phyloP scores from a whole-genome alignment of 805 yeast genomes.

The Saccharomycopsis javanensis region DNA sequence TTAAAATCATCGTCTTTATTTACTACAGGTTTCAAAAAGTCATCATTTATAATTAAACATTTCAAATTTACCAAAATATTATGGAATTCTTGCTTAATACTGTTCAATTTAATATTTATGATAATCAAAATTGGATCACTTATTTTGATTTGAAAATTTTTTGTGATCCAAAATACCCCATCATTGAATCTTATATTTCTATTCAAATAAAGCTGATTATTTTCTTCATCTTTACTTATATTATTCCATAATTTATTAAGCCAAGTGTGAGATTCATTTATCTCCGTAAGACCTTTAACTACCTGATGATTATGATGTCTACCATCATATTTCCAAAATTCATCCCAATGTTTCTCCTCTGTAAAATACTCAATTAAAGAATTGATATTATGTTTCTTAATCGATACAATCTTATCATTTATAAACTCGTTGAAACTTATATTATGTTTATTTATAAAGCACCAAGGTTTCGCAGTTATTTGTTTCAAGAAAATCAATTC shows the following conservation, averaged over 20 bases:
- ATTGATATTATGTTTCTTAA: conserved; percentile 10
- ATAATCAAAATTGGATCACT: conserved; percentile 18
- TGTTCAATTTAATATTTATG: conserved; percentile 15
- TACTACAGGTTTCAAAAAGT: conserved; percentile 10
- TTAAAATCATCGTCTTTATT: conserved; percentile 3
- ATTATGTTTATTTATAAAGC: conserved; percentile 14
- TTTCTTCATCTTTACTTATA: conserved; percentile 4
- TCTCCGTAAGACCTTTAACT: neutral
- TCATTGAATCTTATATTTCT: conserved; percentile 16
- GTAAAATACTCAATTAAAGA: conserved; percentile 15
- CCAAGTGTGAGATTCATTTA: conserved; percentile 4
- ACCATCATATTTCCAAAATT: conserved; percentile 13
- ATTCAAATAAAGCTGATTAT: conserved; percentile 15
- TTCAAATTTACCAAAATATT: conserved; percentile 14
- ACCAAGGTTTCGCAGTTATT: conserved; percentile 16
- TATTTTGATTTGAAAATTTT: conserved; percentile 15
- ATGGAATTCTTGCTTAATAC: conserved; percentile 8
- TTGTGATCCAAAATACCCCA: conserved; percentile 13
- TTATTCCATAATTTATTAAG: conserved; percentile 11
- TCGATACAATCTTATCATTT: conserved; percentile 10
- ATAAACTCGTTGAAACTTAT: conserved; percentile 18
- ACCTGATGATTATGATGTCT: neutral
- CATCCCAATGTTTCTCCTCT: conserved; percentile 16
- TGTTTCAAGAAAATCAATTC: conserved; percentile 16
- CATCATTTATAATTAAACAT: conserved; percentile 12